These are phyloP conservation scores for Ceratocystis diversiconidia DNA, from an alignment of 2,329 filamentous ascomycete genomes.

Conservation along the genomic window DNA sequence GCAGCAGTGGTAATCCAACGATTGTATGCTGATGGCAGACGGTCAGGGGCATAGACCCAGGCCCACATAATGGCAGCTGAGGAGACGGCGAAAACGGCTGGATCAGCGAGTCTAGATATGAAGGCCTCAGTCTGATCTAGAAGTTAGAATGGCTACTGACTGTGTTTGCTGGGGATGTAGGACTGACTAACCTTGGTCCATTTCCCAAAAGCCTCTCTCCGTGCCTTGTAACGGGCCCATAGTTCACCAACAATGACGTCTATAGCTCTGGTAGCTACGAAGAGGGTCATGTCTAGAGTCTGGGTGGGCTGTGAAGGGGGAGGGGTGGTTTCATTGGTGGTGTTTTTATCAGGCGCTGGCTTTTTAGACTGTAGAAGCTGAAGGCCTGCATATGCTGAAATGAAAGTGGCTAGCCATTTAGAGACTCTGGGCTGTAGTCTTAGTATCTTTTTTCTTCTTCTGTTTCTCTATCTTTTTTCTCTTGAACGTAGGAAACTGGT, in stretches of 20 bases:
- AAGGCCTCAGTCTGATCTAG: conserved; percentile 23
- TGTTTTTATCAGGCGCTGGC: conserved; percentile 22
- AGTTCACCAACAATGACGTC: conserved; percentile 55
- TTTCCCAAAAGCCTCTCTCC: conserved; percentile 31
- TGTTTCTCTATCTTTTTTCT: too few relatives aligned
- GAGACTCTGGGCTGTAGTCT: background rate
- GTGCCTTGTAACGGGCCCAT: conserved; percentile 41
- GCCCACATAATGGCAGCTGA: conserved; percentile 74
- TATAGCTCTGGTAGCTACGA: conserved; percentile 55
- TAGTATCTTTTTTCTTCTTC: background rate
- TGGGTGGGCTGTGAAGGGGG: conserved; percentile 34
- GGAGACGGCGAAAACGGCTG: conserved; percentile 56
- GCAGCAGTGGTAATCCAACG: conserved; percentile 72
- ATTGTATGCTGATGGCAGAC: conserved; percentile 59
- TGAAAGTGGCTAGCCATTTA: conserved; percentile 43
- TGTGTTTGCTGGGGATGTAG: background rate
- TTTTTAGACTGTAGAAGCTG: conserved; percentile 43
- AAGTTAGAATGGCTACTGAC: conserved; percentile 9
- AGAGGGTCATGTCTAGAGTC: conserved; percentile 72
- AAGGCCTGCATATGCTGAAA: conserved; percentile 44
- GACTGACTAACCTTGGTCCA: conserved; percentile 33
- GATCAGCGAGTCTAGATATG: conserved; percentile 38
- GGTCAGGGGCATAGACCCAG: conserved; percentile 64
- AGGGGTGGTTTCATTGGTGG: conserved; percentile 29
- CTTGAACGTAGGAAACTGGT: background rate